Conservation (phyloP, 768 basidiomycete species). For the Boletales sp. region DNA sequence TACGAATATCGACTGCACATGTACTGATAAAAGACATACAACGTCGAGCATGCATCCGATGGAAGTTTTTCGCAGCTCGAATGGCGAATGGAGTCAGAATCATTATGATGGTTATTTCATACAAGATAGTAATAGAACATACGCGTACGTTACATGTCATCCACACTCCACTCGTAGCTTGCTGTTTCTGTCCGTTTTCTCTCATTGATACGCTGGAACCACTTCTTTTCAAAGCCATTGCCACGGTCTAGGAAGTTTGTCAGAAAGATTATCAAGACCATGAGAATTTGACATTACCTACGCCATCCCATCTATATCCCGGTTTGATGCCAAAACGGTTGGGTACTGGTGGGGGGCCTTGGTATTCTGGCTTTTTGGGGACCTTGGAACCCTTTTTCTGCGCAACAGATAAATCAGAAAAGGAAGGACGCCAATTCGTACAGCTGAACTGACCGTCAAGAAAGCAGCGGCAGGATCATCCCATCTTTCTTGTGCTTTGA, state of each 20-base stretch:
- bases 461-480: conserved; percentile 98
- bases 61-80: too few relatives aligned
- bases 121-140: conserved; percentile 1
- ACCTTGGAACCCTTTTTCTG: conserved; percentile 77
- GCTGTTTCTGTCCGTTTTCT: conserved; percentile 65
- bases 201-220: conserved; percentile 81
- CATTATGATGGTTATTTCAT: not conserved
- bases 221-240: conserved; percentile 92
- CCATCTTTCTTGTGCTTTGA: conserved; percentile 81
- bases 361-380: conserved; percentile 79
- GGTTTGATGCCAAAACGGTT: conserved; percentile 96
- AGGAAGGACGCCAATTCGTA: not conserved
- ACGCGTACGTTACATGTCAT: conserved; percentile 71
- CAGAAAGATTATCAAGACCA: not conserved
- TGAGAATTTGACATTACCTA: conserved; percentile 53
- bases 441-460: conserved; percentile 59
- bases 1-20: not conserved
- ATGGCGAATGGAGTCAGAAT: not conserved
- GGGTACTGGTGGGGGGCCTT: conserved; percentile 83
- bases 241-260: conserved; percentile 62
- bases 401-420: conserved; percentile 6
- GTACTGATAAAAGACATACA: too few relatives aligned
- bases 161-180: conserved; percentile 82
- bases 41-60: too few relatives aligned
- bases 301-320: conserved; percentile 98